A percentile compares a stretch with the other conserved stretches of the same genome.
phyloP scores from a whole-genome alignment of 163 green algal genomes.

The Scenedesmus sp. region DNA sequence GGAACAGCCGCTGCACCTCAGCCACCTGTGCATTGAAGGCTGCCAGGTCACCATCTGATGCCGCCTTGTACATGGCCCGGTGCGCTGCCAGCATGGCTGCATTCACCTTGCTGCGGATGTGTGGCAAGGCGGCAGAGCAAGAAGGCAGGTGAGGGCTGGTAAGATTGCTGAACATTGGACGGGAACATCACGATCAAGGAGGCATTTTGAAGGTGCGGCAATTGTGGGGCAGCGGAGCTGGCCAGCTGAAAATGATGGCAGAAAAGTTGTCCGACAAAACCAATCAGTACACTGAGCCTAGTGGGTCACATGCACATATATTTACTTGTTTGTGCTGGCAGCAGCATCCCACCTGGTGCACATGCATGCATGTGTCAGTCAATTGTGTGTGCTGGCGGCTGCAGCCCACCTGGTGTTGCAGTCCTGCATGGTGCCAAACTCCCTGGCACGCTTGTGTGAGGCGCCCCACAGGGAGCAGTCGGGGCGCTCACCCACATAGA shows the following conservation, averaged over 20 bases:
- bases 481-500: slow-evolving; percentile 38
- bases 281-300: too few species aligned
- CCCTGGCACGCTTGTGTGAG: slow-evolving; percentile 3
- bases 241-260: too few species aligned
- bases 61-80: slow-evolving; percentile 13
- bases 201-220: neutral
- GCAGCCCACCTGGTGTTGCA: slow-evolving; percentile 21
- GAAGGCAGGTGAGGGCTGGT: neutral
- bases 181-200: too few species aligned
- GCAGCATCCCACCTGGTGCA: neutral
- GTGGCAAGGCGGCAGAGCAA: neutral
- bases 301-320: too few species aligned
- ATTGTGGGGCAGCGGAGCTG: neutral
- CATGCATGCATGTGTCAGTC: neutral
- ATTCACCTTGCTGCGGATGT: slow-evolving; percentile 44
- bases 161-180: neutral
- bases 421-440: slow-evolving; percentile 43
- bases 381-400: too few species aligned
- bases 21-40: neutral
- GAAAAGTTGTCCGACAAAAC: too few species aligned
- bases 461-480: slow-evolving; percentile 40
- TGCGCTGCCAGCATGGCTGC: slow-evolving; percentile 27
- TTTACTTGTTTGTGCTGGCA: too few species aligned
- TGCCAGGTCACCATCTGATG: neutral
- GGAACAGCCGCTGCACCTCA: slow-evolving; percentile 16